Evolutionary conservation across 352 stramenopile species (phyloP), one percentile per base, ranked within the genome.

Genomic region (Pythium folliculosum): DNA sequence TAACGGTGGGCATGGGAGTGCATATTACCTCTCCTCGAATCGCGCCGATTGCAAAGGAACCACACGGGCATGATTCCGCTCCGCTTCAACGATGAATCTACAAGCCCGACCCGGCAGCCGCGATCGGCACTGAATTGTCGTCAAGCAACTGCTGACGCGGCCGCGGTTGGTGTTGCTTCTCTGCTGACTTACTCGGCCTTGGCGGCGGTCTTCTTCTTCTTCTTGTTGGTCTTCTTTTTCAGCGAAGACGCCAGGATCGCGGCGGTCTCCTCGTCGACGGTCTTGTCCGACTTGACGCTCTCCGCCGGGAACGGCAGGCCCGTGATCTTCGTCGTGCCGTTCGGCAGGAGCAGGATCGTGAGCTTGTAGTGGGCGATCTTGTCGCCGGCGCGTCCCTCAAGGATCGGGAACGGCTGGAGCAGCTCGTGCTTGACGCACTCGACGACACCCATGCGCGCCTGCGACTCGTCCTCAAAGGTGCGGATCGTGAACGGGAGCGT

Each of bases 301-400:
- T 98, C 97, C 19, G 69, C 73, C 30, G 93, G 93, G 72, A 99
- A 89, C 25, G 85, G 71, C 54, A 99, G 77, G 53, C 97, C 97
- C 49, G 97, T 99, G 58, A 99, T 98, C 81, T 98, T 96, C 35
- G 85, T 89, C 5, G 96, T 98, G 70, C 98, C 98, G 43, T 86
- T 97, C 32, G 96, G 92, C 63, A 99, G 74, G 51, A 99, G 84
- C 58, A 99, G 82, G 50, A 99, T 94, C 14, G 98, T 99, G 60
- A 92, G 97, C 89, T 99, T 99, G 82, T 99, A 99, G 82, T 99
- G 98, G 6, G 96, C 97, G 35, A 99, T 93, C 73, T 98, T 96
- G 57, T 98, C 97, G 51, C 95, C 96, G 13, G 82, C 77, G 56
- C 93, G 89, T 64, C 98, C 97, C 76, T 98, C 90, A 63, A 99